These are phyloP conservation scores for Hanseniaspora vineae DNA, from an alignment of 805 yeast genomes.

Conservation along the genomic window DNA sequence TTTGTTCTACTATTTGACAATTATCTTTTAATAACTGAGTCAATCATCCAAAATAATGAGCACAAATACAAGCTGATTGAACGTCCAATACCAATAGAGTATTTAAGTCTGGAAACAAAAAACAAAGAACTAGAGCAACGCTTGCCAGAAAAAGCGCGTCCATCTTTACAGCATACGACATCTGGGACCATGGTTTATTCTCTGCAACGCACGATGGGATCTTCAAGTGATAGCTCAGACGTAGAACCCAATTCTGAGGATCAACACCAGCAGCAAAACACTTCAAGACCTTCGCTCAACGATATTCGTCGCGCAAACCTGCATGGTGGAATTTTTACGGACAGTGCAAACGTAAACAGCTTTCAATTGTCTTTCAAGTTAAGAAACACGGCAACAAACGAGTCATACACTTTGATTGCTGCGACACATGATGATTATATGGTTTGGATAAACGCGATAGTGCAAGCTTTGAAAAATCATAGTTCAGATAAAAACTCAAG, in stretches of 20 bases:
- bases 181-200: background rate
- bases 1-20: constrained; percentile 58
- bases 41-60: constrained; percentile 28
- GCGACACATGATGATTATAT: constrained; percentile 37
- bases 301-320: too few species aligned
- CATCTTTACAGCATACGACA: constrained; percentile 1
- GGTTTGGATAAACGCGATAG: constrained; percentile 43
- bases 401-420: constrained; percentile 39
- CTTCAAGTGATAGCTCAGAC: constrained; percentile 10
- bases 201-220: background rate
- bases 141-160: background rate
- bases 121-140: constrained; percentile 11
- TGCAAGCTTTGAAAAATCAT: constrained; percentile 32
- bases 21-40: constrained; percentile 52
- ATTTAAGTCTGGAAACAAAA: constrained; percentile 38
- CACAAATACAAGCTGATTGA: constrained; percentile 33
- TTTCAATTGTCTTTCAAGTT: constrained; percentile 31
- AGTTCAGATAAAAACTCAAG: constrained; percentile 26
- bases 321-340: too few species aligned
- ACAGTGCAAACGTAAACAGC: too few species aligned
- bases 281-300: too few species aligned
- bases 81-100: constrained; percentile 49
- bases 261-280: background rate
- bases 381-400: constrained; percentile 43
- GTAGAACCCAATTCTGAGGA: constrained; percentile 7